Evolutionary conservation across 140 eudicot genomes (phyloP).

Genomic region (Cichorium intybus): DNA sequence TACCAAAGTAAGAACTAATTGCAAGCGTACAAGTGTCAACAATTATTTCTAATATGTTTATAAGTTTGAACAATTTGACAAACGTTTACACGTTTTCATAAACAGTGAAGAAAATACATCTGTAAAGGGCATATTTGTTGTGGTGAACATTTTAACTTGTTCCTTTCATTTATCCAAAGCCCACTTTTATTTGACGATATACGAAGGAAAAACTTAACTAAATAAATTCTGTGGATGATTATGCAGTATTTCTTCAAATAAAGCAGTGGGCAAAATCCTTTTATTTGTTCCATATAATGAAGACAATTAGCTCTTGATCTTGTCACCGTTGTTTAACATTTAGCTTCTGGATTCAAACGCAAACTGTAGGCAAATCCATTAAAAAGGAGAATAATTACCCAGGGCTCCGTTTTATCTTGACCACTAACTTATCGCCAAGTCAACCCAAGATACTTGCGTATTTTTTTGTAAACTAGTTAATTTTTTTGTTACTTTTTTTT

Average conservation of each 20-base stretch:
- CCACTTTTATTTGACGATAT: neutral
- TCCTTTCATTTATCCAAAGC: neutral
- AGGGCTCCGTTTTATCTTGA: slow-evolving; percentile 5
- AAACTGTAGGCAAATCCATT: slow-evolving; percentile 8
- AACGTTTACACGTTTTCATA: neutral
- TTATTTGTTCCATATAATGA: slow-evolving; percentile 25
- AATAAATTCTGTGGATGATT: neutral
- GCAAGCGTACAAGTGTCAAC: too few species aligned
- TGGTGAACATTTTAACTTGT: neutral
- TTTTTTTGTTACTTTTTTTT: neutral
- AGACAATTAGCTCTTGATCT: slow-evolving; percentile 32
- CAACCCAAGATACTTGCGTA: slow-evolving; percentile 1
- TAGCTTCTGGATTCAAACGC: slow-evolving; percentile 8
- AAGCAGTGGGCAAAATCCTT: slow-evolving; percentile 10
- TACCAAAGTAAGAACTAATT: too few species aligned
- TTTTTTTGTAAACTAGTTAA: neutral
- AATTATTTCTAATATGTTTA: too few species aligned
- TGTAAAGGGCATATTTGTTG: neutral
- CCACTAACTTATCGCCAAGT: slow-evolving; percentile 10
- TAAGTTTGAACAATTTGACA: neutral
- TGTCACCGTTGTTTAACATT: slow-evolving; percentile 24
- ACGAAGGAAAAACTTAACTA: neutral
- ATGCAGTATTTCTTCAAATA: neutral
- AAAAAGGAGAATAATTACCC: slow-evolving; percentile 28
- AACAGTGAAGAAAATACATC: neutral